Base-by-base conservation (phyloP, 1,139 yeast species). In the Hansenula lynferdii region DNA sequence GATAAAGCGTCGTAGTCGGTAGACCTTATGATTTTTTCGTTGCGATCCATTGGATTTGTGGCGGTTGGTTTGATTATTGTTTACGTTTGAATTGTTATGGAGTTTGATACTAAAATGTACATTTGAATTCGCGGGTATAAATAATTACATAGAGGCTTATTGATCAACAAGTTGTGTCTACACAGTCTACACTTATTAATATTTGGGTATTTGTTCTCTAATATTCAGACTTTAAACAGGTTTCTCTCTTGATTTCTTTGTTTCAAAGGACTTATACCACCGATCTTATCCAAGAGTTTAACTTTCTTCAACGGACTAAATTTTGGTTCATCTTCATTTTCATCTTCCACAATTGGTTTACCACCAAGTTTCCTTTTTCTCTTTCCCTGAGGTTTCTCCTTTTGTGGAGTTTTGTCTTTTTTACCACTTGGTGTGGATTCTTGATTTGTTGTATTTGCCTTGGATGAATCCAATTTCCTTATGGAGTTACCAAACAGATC, bases 1-100 rank as follows among this genome's bases (percentile, higher is more conserved):
- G 89, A 72, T 16, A 90, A 62, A 0, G 97, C 97, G 61, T 90
- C 97, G 37, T 76, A 67, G 54, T 90, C 97, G 0, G 98, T 90
- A 0, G 80, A 72, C 39, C 85, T 66, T 14, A 85, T 69, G 6
- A 36, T 34, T 29, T 49, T 45, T 11, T 33, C 31, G 4, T 25
- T 31, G 7, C 36, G 36, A 15, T 40, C 38, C 42, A 40, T 40
- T 14, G 18, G 16, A 6, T 17, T 12, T 18, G 24, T 29, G 17
- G 6, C 14, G 5, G 6, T 17, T 17, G 12, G 20, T 27, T 11
- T 8, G 25, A 23, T 7, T 23, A 23, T 23, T 23, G 25, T 23
- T 7, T 21, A 8, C 9, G 22, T 8, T 21, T 7, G 22, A 21
- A 21, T 21, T 21, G 22, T 21, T 8, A 21, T 9, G 7, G 9